phyloP scores from a whole-genome alignment of 83 land plant genomes.

The Isoetes engelmannii region DNA sequence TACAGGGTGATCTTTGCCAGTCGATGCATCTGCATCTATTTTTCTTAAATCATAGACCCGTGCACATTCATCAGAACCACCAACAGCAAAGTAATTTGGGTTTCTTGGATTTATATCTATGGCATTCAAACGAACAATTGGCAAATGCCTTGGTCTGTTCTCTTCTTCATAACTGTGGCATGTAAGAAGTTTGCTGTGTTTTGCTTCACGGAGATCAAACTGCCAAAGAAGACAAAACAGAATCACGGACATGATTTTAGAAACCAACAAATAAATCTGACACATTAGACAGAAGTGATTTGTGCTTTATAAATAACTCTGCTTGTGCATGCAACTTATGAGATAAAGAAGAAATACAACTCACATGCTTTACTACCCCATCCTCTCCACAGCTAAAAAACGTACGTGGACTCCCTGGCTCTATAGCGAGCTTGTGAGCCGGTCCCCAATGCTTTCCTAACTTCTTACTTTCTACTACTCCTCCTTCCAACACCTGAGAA shows the following conservation, averaged over 20 bases:
- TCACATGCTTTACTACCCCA: constrained; percentile 83
- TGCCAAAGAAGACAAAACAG: constrained; percentile 21
- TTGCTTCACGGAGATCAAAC: constrained; percentile 69
- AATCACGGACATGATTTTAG: neutral
- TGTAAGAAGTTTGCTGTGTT: constrained; percentile 49
- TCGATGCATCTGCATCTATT: constrained; percentile 37
- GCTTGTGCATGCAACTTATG: neutral
- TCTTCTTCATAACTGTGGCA: constrained; percentile 39
- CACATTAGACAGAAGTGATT: too few relatives aligned
- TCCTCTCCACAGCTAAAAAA: constrained; percentile 94
- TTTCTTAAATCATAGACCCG: constrained; percentile 89
- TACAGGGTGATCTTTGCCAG: constrained; percentile 42
- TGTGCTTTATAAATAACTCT: neutral
- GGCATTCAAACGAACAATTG: constrained; percentile 56
- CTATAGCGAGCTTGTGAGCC: constrained; percentile 85
- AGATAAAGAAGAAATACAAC: constrained; percentile 18
- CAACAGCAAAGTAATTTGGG: constrained; percentile 69
- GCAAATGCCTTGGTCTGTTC: constrained; percentile 10
- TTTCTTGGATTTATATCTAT: constrained; percentile 78
- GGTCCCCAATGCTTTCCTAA: constrained; percentile 62
- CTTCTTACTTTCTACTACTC: constrained; percentile 45
- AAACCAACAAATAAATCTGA: too few relatives aligned
- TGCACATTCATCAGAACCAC: constrained; percentile 83
- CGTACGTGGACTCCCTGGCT: constrained; percentile 84
- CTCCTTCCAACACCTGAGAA: constrained; percentile 56